Base-by-base conservation (phyloP, 495 filamentous ascomycete species). In the Annulohypoxylon maeteangense region DNA sequence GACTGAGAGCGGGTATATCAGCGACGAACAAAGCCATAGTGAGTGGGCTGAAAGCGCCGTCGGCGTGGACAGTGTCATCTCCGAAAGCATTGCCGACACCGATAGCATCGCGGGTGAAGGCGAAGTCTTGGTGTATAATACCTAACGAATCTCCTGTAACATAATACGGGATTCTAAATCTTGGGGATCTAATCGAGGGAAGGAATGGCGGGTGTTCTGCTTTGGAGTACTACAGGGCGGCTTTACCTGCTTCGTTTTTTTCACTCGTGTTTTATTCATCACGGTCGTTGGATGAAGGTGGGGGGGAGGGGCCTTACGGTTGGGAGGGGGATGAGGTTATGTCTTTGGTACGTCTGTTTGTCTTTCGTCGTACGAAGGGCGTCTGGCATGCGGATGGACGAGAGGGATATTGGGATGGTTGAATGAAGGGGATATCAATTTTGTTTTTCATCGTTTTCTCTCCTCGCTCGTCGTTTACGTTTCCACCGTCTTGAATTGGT, bases 1-100 rank as follows among this genome's bases (percentile, higher is more conserved):
- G 25, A 72, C 84, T 3, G 80, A 85, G 55, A 70, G 70, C 50
- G 59, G 51, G 7, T 68, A 72, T n/a, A 54, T 47, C 7, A 63
- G 72, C 20, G 72, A 75, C 18, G 71, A 75, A 45, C 54, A 81
- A 40, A 72, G 68, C 23, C 74, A 70, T 45, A 81, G 80, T 51
- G 78, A 81, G 47, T 83, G 81, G 81, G 78, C 59, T 42, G 69
- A 60, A 12, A 67, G 36, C 40, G 66, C 59, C 7, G 2, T 25
- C 12, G 64, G 71, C 22, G 40, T 47, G 22, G 47, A 51, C n/a
- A 51, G 47, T 10, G 47, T 71, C 44, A 67, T 71, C 18, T 75
- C 67, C 14, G 74, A 75, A 44, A 74, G 74, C 44, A 64, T 76
- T 31, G 71, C 61, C 16, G 74, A 76, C 45, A 62, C 57, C 1